Base-by-base conservation (phyloP, 257 asterid species). In the Nicotiana attenuata region DNA sequence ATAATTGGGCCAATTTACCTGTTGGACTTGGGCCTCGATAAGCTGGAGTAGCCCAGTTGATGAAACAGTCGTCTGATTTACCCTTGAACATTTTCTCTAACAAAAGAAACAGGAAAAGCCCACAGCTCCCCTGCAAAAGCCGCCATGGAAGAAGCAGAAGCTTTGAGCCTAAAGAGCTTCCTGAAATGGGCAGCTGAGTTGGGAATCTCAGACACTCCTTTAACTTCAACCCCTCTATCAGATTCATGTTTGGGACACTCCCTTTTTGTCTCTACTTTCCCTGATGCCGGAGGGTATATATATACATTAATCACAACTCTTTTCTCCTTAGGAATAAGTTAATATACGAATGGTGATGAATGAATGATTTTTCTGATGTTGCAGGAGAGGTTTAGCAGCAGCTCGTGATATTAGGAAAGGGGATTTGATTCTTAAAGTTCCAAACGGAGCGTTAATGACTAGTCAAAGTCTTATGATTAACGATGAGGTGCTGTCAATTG, bases 301-400 rank as follows among this genome's bases (percentile, higher is more conserved):
- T 8, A 65, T 5, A 0, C 1, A 50, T 24, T 16, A 11, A 80
- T 60, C 38, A 24, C 35, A 14, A 73, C 2, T 50, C 24, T 15
- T 47, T 11, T 45, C 5, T 50, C 5, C 16, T 38, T 38, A 38
- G 7, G 45, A 38, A 8, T 38, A 35, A 5, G 41, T 35, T 35
- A n/a, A 35, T 35, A 35, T 35, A 35, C 41, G 41, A 7, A 35
- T 11, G 55, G 55, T 47, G 11, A 47, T 10, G 60, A 22, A 73
- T 45, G 60, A 7, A 47, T 24, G 78, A 14, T 47, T 2, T 83
- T 71, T 17, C 15, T 55, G 15, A 47, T 81, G 60, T 64, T 86
- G 64, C 90, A 96, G 98, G 91, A 90, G 99, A 86, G 98, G 98
- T 56, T 90, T 96, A 66, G 97, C 92, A 83, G 96, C 98, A 65